Conservation (phyloP, 179 eudicot genomes). For the Silene coronaria region DNA sequence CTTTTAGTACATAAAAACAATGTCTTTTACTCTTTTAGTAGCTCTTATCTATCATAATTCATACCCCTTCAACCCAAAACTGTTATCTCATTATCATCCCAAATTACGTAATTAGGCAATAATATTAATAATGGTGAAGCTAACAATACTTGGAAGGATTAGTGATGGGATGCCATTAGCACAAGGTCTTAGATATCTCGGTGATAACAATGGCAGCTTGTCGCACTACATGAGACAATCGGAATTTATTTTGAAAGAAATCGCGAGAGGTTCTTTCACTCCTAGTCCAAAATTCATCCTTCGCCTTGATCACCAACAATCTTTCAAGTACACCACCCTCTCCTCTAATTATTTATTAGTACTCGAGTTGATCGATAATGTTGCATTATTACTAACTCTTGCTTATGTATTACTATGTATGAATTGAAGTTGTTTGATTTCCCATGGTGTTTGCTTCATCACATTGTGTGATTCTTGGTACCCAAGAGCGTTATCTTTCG, state of each 20-base stretch:
- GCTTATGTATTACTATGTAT: too few species aligned
- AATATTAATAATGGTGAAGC: conserved; percentile 34
- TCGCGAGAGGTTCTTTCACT: conserved; percentile 36
- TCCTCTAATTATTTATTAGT: neutral
- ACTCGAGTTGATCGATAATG: too few species aligned
- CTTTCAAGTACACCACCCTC: conserved; percentile 34
- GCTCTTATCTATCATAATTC: neutral
- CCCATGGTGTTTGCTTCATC: conserved; percentile 45
- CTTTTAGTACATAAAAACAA: too few species aligned
- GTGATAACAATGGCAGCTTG: conserved; percentile 25
- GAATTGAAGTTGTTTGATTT: conserved; percentile 41
- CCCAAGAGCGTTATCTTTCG: conserved; percentile 43
- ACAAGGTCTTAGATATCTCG: conserved; percentile 34
- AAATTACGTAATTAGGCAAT: neutral
- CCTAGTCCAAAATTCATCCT: conserved; percentile 34
- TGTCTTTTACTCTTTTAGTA: neutral
- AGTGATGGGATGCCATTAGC: conserved; percentile 50
- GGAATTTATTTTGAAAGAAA: conserved; percentile 47
- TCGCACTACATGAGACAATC: conserved; percentile 37
- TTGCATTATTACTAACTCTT: neutral
- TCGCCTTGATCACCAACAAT: conserved; percentile 36
- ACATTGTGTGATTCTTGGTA: conserved; percentile 43
- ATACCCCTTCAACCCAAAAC: neutral
- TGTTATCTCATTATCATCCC: neutral
- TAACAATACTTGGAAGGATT: conserved; percentile 46